These are phyloP conservation scores for Houttuynia cordata DNA, from an alignment of 164 flowering plant species.

Conservation along the genomic window DNA sequence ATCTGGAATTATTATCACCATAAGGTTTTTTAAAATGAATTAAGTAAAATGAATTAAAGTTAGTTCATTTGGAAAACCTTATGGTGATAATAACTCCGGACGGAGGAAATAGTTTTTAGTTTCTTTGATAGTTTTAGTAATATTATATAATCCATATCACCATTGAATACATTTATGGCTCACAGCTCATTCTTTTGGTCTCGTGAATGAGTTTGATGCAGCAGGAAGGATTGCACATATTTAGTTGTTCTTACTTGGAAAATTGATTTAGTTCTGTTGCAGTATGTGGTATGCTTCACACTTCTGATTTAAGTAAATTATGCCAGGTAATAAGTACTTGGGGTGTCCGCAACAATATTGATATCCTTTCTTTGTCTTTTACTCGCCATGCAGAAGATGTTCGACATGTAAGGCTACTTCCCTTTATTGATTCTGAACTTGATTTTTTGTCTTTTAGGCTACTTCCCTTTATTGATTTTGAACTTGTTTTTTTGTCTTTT, in stretches of 20 bases:
- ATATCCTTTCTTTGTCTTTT: slow-evolving; percentile 83
- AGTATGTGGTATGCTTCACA: background rate
- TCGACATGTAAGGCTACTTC: slow-evolving; percentile 47
- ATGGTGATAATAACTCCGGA: too few relatives aligned
- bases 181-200: background rate
- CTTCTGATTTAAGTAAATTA: background rate
- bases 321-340: slow-evolving; percentile 81
- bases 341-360: slow-evolving; percentile 85
- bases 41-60: too few relatives aligned
- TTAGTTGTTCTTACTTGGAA: background rate
- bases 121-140: too few relatives aligned
- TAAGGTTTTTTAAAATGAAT: too few relatives aligned
- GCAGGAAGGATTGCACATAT: background rate
- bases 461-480: too few relatives aligned
- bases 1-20: too few relatives aligned
- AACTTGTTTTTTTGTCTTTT: too few relatives aligned
- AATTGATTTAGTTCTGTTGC: background rate
- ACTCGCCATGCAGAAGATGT: slow-evolving; percentile 89
- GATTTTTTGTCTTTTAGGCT: too few relatives aligned
- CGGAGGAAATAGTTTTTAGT: too few relatives aligned
- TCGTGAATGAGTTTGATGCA: background rate
- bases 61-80: too few relatives aligned
- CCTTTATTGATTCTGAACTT: too few relatives aligned
- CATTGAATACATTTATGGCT: background rate
- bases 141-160: background rate